Conservation (phyloP, 2,329 filamentous ascomycete genomes). For the Xylariaceae sp. region DNA sequence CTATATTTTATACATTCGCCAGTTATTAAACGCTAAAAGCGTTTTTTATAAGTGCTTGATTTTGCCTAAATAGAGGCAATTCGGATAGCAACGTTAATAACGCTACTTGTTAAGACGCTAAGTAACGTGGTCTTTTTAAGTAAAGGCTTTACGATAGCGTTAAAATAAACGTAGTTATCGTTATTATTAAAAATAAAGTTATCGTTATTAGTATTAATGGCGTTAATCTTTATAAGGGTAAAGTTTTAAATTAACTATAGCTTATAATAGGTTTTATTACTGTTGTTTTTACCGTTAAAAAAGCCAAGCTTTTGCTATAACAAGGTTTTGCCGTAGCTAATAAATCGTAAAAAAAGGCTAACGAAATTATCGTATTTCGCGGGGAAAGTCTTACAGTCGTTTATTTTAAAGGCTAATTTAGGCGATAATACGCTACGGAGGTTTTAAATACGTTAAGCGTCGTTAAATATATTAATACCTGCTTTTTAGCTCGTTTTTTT, state of each 20-base stretch:
- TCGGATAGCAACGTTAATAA: background rate
- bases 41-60: background rate
- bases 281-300: no score
- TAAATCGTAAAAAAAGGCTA: no score
- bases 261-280: background rate
- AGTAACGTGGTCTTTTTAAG: background rate
- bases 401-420: no score
- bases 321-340: no score
- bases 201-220: background rate
- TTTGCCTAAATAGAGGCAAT: background rate
- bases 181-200: background rate
- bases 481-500: no score
- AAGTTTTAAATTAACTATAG: background rate
- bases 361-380: no score
- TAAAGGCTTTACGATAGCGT: background rate
- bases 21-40: background rate
- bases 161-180: no score
- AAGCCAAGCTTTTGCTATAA: no score
- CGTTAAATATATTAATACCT: no score
- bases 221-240: background rate
- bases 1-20: conserved; percentile 1
- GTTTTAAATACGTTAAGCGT: no score
- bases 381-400: no score
- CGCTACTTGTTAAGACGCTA: background rate
- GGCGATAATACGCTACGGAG: no score